Evolutionary conservation across 352 stramenopile genomes (phyloP).

Genomic region (Plasmopara halstedii): DNA sequence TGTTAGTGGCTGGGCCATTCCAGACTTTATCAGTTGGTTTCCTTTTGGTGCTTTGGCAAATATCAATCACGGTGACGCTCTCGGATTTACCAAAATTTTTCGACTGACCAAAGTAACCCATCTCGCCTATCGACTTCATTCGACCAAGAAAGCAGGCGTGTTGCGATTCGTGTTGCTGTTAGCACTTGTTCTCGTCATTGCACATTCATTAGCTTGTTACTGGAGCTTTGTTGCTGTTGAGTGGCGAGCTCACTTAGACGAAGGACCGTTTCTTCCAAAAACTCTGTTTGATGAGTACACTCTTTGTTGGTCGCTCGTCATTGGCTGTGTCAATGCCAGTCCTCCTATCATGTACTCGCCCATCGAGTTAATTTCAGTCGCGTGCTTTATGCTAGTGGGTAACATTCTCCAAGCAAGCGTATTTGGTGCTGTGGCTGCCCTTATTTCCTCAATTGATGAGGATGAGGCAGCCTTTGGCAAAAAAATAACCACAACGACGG

Average conservation of each 20-base stretch:
- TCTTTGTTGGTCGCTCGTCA: constrained; percentile 47
- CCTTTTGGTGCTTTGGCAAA: constrained; percentile 37
- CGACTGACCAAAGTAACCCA: constrained; percentile 59
- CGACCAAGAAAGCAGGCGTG: constrained; percentile 48
- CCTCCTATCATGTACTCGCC: constrained; percentile 44
- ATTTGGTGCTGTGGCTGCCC: constrained; percentile 51
- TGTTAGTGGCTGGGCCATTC: constrained; percentile 40
- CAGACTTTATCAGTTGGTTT: constrained; percentile 63
- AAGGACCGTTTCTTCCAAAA: constrained; percentile 16
- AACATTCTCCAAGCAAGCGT: constrained; percentile 63
- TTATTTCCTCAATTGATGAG: constrained; percentile 64
- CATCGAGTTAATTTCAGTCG: constrained; percentile 42
- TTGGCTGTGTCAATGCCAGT: constrained; percentile 56
- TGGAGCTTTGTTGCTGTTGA: constrained; percentile 45
- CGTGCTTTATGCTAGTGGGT: constrained; percentile 55
- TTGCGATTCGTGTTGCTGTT: constrained; percentile 45
- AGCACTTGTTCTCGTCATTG: constrained; percentile 41
- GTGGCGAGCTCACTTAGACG: constrained; percentile 33
- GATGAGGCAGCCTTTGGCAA: constrained; percentile 54
- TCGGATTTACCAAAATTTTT: constrained; percentile 55
- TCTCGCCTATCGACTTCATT: constrained; percentile 42
- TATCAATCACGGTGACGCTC: constrained; percentile 25
- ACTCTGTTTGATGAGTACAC: constrained; percentile 35
- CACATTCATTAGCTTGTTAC: constrained; percentile 47
- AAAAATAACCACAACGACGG: constrained; percentile 52